Evolutionary conservation across 805 yeast genomes (phyloP).

Genomic region (Blastobotrys chiropterorum): DNA sequence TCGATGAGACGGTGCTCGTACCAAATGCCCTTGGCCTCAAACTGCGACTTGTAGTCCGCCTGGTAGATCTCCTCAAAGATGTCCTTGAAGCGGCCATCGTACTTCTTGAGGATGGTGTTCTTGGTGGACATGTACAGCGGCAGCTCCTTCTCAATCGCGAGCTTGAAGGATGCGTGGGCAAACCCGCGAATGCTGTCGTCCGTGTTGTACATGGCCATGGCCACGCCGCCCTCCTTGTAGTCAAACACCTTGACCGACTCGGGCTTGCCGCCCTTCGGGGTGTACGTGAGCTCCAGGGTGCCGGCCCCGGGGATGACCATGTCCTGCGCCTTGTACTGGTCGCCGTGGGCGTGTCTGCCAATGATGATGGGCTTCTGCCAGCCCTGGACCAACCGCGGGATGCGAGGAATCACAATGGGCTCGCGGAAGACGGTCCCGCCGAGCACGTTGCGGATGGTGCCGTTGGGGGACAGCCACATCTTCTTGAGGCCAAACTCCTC

Average conservation of each 20-base stretch:
- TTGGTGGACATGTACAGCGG: conserved; percentile 86
- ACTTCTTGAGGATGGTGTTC: conserved; percentile 88
- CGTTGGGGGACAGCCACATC: conserved; percentile 98
- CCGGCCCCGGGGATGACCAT: conserved; percentile 76
- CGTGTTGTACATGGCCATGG: conserved; percentile 92
- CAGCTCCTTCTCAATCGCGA: conserved; percentile 72
- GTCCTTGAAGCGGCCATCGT: conserved; percentile 95
- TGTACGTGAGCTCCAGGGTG: conserved; percentile 66
- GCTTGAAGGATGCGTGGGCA: conserved; percentile 86
- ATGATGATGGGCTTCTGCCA: conserved; percentile 96
- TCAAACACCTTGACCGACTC: conserved; percentile 58
- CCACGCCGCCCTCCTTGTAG: conserved; percentile 71
- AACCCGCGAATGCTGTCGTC: conserved; percentile 85
- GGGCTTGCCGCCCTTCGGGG: conserved; percentile 57
- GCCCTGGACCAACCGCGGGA: conserved; percentile 82
- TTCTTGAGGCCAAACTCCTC: conserved; percentile 83
- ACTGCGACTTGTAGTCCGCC: conserved; percentile 55
- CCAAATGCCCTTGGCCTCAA: conserved; percentile 83
- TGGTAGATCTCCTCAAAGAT: conserved; percentile 80
- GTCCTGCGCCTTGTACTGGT: conserved; percentile 93
- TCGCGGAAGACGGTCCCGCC: conserved; percentile 98
- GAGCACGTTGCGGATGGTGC: conserved; percentile 89
- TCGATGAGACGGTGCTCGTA: conserved; percentile 95
- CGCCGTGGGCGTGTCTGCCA: conserved; percentile 97
- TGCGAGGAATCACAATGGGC: conserved; percentile 83